Evolutionary conservation across 2,329 filamentous ascomycete species (phyloP), one percentile per base, ranked within the genome.

Genomic region (Penicillium italicum): DNA sequence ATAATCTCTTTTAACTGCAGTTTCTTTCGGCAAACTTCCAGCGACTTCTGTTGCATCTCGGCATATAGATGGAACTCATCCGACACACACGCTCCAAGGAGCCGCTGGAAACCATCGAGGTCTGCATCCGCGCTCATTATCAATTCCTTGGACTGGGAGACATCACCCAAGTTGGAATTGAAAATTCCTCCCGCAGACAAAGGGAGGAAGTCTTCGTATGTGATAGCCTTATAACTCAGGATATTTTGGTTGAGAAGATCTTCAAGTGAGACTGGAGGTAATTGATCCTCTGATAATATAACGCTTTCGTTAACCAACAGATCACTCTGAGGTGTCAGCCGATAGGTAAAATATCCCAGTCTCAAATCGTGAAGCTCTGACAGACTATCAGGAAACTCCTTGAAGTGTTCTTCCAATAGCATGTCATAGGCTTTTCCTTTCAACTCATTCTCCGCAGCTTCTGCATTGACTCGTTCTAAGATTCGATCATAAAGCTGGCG

Each of bases 141-240:
- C 10, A 68, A 49, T 46, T 63, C 59, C 30, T 62, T 63, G 9
- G 67, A 61, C 26, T 58, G 48, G 2, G 62, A 64, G 1, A 49
- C 46, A 9, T 44, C 59, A 2, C 62, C 61, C 1, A 79, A 61
- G 20, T 79, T 80, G 0, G 77, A 79, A 37, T 74, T 74, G 57
- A 81, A 80, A 37, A 82, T 82, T 0, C 80, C 80, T 0, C 78
- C 80, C 0, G 80, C 80, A 1, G 78, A 81, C 2, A 83, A 65
- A 0, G 80, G 80, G 4, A 83, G 66, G 45, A 82, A 83, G 51
- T 82, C 80, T 55, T 83, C 80, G 53, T 83, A 83, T 0, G 76
- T 80, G 18, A 82, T 73, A 2, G 80, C 77, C 3, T 72, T 62
- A 5, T 69, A 71, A 37, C 70, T 61, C 0, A 82, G 36, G 3